Evolutionary conservation across 495 filamentous ascomycete genomes (phyloP).

Genomic region (Podospora didyma): DNA sequence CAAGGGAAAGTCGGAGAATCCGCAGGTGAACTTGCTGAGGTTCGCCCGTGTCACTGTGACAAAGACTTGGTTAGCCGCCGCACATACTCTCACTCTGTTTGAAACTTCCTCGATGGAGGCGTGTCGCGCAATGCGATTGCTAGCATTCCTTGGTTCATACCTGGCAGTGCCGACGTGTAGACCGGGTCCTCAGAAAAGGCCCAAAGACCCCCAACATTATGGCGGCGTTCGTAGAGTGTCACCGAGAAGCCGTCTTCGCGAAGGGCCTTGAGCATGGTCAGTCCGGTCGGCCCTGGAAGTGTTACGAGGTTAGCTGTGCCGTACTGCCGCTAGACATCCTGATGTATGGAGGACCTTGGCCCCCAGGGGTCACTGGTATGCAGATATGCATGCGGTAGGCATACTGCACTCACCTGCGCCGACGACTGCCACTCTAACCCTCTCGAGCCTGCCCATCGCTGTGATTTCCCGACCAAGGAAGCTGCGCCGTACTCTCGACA

Average conservation of each 20-base stretch:
- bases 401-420: constrained; percentile 26
- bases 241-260: constrained; percentile 36
- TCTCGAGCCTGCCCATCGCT: not conserved
- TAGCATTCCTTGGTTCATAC: no score
- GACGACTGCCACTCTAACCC: constrained; percentile 26
- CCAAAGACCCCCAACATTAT: constrained; percentile 36
- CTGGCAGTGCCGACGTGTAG: constrained; percentile 26
- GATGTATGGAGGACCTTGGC: no score
- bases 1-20: constrained; percentile 33
- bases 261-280: constrained; percentile 34
- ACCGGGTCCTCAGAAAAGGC: constrained; percentile 29
- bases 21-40: constrained; percentile 33
- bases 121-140: no score
- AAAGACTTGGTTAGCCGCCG: constrained; percentile 2
- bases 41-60: constrained; percentile 23
- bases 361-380: no score
- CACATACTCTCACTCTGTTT: no score
- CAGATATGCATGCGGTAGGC: no score
- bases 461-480: no score
- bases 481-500: no score
- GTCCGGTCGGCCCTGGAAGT: constrained; percentile 26
- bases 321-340: no score
- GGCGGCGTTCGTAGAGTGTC: constrained; percentile 31
- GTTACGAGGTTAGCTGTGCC: no score
- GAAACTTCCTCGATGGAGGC: no score